Evolutionary conservation across 768 basidiomycete species (phyloP).

Genomic region (Hericium rajendrae): DNA sequence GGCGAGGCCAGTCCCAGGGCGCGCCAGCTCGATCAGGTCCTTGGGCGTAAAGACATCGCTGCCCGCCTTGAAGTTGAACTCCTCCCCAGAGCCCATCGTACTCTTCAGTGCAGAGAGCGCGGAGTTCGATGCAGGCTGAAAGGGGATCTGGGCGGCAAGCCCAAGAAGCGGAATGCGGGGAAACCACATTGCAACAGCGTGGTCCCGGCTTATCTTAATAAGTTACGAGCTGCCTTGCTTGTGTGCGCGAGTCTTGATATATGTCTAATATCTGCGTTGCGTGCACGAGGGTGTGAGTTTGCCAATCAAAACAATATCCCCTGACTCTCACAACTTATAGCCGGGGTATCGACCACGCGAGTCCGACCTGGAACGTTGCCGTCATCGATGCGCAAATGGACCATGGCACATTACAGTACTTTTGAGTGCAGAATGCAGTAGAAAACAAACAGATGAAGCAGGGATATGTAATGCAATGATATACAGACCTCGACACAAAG

Average conservation of each 20-base stretch:
- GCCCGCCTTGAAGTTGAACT: constrained; percentile 52
- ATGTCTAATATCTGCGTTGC: too few species aligned
- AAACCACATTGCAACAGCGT: constrained; percentile 37
- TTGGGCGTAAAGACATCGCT: constrained; percentile 58
- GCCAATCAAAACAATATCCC: background rate
- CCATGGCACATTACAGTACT: background rate
- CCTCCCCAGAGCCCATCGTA: constrained; percentile 16
- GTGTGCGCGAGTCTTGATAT: too few species aligned
- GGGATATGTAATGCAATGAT: background rate
- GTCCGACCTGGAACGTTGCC: too few species aligned
- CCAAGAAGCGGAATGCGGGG: constrained; percentile 40
- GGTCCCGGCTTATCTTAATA: too few species aligned
- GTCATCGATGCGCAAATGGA: background rate
- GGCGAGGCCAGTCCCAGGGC: constrained; percentile 58
- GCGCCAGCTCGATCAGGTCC: constrained; percentile 57
- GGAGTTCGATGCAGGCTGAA: constrained; percentile 21
- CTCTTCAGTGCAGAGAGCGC: constrained; percentile 16
- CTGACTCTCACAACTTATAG: background rate
- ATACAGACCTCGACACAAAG: background rate
- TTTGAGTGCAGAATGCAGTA: background rate
- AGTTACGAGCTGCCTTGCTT: too few species aligned
- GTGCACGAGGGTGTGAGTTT: too few species aligned
- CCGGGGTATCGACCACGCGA: background rate
- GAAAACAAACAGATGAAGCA: background rate
- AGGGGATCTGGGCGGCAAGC: constrained; percentile 44